Evolutionary conservation across 2,329 filamentous ascomycete species (phyloP).

Genomic region (Scedosporium minutisporum): DNA sequence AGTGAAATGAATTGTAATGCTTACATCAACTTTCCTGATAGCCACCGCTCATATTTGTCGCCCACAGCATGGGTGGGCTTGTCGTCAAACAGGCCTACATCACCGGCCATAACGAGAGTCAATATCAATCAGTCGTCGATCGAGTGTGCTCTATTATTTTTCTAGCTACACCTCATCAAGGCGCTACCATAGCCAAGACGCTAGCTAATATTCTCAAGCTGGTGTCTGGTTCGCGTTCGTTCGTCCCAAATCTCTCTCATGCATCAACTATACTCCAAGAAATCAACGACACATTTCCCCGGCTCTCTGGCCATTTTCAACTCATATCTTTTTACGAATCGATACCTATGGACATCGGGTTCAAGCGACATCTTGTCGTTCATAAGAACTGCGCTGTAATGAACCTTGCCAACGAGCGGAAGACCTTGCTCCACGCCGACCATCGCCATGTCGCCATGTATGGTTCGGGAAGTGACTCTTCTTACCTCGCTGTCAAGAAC

Average conservation of each 20-base stretch:
- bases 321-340: not conserved
- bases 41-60: slow-evolving; percentile 21
- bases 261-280: slow-evolving; percentile 17
- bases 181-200: slow-evolving; percentile 16
- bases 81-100: slow-evolving; percentile 26
- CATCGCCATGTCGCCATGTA: slow-evolving; percentile 20
- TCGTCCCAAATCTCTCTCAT: slow-evolving; percentile 19
- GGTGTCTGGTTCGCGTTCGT: slow-evolving; percentile 12
- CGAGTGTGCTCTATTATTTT: slow-evolving; percentile 24
- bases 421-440: slow-evolving; percentile 18
- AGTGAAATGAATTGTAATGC: not conserved
- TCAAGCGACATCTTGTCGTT: slow-evolving; percentile 18
- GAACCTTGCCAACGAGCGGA: slow-evolving; percentile 18
- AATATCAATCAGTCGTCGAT: not conserved
- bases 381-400: slow-evolving; percentile 20
- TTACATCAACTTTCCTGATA: slow-evolving; percentile 4
- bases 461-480: slow-evolving; percentile 13
- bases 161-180: slow-evolving; percentile 27
- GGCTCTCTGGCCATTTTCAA: slow-evolving; percentile 10
- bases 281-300: slow-evolving; percentile 26
- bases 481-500: slow-evolving; percentile 18
- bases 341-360: not conserved
- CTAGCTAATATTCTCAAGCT: not conserved
- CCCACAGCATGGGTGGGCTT: slow-evolving; percentile 28
- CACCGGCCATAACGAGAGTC: slow-evolving; percentile 14